Base-by-base conservation (phyloP, 2,329 filamentous ascomycete genomes). In the Cladobotryum mycophilum region DNA sequence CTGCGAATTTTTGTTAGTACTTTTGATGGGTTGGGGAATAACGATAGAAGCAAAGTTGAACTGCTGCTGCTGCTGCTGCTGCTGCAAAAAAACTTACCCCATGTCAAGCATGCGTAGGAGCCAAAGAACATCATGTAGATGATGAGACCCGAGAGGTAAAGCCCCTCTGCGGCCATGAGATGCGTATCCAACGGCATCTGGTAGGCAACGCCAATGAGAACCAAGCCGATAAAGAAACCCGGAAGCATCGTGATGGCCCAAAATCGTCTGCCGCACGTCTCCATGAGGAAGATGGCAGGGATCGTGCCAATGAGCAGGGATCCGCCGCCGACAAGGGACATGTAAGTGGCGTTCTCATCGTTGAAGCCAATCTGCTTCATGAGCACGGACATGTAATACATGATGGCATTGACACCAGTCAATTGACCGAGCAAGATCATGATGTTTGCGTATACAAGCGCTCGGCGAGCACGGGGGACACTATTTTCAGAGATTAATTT, bases 161-260 rank as follows among this genome's bases (percentile, higher is more conserved):
- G 64, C 3, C 80, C 85, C 53, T 80, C 73, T 0, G 76, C 76
- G 0, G 71, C 72, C 1, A 64, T 60, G 0, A 74, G 71, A 47
- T 80, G 71, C 1, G 68, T 72, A 0, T 66, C 53, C 4, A 74
- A 58, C 7, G 73, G 62, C 38, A 86, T 74, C 9, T 79, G 76
- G 67, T 87, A 86, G 41, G 77, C 80, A 15, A 75, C 68, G 4
- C 84, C 85, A 53, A 88, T 82, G 20, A 88, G 70, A 9, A 87
- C 66, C 0, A 88, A 72, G 14, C 85, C 85, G 41, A 88, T 63
- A 59, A 88, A 85, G 73, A 88, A 88, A 0, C 84, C 82, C 0
- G 84, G 84, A 38, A 89, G 70, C 79, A 86, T 88, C 4, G 75
- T 75, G 54, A 83, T 85, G 33, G 84, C 85, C 85, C 85, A 88